These are phyloP conservation scores for Colletotrichum navitas DNA, from an alignment of 2,329 filamentous ascomycete species.

Conservation along the genomic window DNA sequence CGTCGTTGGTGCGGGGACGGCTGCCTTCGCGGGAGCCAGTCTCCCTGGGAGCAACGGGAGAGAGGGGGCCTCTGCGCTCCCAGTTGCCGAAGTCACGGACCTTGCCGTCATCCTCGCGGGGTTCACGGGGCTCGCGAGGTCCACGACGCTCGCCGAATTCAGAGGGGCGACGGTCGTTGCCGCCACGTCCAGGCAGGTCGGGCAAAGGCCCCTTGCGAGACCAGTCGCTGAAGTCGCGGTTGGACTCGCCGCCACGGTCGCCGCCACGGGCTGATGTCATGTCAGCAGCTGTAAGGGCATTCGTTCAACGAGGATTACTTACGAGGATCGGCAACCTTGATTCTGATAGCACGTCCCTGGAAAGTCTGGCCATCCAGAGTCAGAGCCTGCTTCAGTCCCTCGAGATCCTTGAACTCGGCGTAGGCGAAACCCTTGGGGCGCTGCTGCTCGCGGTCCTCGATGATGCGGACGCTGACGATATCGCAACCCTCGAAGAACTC, in stretches of 20 bases:
- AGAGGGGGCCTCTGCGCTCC: slow-evolving; percentile 94
- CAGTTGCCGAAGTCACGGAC: slow-evolving; percentile 87
- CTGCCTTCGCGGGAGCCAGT: slow-evolving; percentile 67
- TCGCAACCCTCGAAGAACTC: slow-evolving; percentile 89
- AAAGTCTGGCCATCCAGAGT: slow-evolving; percentile 84
- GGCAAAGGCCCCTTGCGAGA: slow-evolving; percentile 91
- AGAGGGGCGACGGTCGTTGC: slow-evolving; percentile 57
- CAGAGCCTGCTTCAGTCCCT: slow-evolving; percentile 92
- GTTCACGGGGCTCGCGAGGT: slow-evolving; percentile 73
- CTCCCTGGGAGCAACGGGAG: slow-evolving; percentile 72
- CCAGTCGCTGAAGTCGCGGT: slow-evolving; percentile 90
- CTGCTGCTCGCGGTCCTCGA: slow-evolving; percentile 93
- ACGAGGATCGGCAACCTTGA: slow-evolving; percentile 98
- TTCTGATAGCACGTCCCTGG: slow-evolving; percentile 88
- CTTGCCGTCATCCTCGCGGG: slow-evolving; percentile 76
- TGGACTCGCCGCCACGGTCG: slow-evolving; percentile 70
- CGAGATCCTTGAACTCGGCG: slow-evolving; percentile 89
- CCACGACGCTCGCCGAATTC: slow-evolving; percentile 60
- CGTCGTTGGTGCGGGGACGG: slow-evolving; percentile 68
- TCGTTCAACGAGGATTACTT: slow-evolving; percentile 59
- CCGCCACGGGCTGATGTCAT: slow-evolving; percentile 81
- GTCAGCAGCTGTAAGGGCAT: slow-evolving; percentile 51
- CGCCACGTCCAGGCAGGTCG: slow-evolving; percentile 72
- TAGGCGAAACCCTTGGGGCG: slow-evolving; percentile 99
- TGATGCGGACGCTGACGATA: slow-evolving; percentile 92